phyloP scores from a whole-genome alignment of 257 asterid genomes.

The Avicennia marina region DNA sequence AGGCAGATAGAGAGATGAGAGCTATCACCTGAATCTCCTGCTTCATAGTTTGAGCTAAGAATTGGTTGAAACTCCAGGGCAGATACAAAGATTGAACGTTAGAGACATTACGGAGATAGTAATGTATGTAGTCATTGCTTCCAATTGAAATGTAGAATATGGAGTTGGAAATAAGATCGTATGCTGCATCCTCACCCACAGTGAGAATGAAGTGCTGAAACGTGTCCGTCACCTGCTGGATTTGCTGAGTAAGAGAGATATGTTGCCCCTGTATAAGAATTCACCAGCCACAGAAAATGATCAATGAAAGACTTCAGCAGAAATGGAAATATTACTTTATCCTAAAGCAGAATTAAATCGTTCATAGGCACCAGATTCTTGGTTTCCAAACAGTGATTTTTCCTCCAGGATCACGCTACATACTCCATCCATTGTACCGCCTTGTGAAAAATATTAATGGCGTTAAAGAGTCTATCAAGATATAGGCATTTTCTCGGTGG shows the following conservation, averaged over 20 bases:
- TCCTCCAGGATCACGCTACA: too few species aligned
- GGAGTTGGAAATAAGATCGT: slow-evolving; percentile 54
- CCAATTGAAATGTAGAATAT: slow-evolving; percentile 85
- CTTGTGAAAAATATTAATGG: too few species aligned
- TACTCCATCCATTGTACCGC: too few species aligned
- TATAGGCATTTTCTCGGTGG: too few species aligned
- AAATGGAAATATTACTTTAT: too few species aligned
- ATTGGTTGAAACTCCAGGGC: slow-evolving; percentile 88
- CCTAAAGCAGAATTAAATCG: too few species aligned
- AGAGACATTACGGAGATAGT: slow-evolving; percentile 81
- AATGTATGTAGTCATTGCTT: slow-evolving; percentile 87
- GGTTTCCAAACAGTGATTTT: too few species aligned
- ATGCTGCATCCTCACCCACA: slow-evolving; percentile 80
- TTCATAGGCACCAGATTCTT: too few species aligned
- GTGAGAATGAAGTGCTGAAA: slow-evolving; percentile 65
- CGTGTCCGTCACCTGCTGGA: slow-evolving; percentile 89
- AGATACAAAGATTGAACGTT: slow-evolving; percentile 63
- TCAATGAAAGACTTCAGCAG: background rate
- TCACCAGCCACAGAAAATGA: background rate
- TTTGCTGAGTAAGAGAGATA: slow-evolving; percentile 83
- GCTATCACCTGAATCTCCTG: slow-evolving; percentile 66
- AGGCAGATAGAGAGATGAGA: background rate
- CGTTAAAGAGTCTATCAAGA: too few species aligned
- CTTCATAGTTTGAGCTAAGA: slow-evolving; percentile 60
- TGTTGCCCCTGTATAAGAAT: slow-evolving; percentile 71